A percentile compares a stretch with the other conserved stretches of the same genome.
Evolutionary conservation across 1,284 basidiomycete species (phyloP).

Genomic region (Malassezia yamatoensis): DNA sequence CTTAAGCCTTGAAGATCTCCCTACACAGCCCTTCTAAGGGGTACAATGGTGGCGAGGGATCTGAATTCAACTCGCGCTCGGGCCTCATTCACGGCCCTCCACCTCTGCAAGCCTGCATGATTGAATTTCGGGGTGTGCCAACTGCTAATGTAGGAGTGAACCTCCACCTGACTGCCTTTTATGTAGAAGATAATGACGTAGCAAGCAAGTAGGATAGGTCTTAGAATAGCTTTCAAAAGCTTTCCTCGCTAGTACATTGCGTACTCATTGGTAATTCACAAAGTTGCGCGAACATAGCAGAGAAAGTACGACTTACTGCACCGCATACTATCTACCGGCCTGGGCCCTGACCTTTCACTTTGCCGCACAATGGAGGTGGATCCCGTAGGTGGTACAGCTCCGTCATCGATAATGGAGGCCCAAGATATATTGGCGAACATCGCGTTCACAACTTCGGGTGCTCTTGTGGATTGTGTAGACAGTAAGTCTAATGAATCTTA

Average conservation of each 20-base stretch:
- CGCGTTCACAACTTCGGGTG: slow-evolving; percentile 45
- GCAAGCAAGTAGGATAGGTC: too few species aligned
- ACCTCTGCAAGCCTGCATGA: neutral
- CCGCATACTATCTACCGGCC: neutral
- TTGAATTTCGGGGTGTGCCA: neutral
- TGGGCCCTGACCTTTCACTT: too few species aligned
- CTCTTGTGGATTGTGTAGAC: slow-evolving; percentile 44
- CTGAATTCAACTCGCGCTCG: neutral
- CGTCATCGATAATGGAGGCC: slow-evolving; percentile 30
- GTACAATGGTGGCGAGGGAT: neutral
- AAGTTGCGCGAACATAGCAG: too few species aligned
- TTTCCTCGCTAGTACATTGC: too few species aligned
- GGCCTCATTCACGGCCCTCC: neutral
- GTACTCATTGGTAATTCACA: too few species aligned
- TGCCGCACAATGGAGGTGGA: neutral
- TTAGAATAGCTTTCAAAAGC: too few species aligned
- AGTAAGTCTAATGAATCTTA: slow-evolving; percentile 18
- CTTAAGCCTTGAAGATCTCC: too few species aligned
- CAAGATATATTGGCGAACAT: slow-evolving; percentile 42
- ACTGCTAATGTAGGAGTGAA: too few species aligned
- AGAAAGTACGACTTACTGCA: neutral
- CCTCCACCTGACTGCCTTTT: too few species aligned
- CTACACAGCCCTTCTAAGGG: neutral
- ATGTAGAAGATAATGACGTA: too few species aligned
- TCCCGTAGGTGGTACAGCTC: neutral